Conservation (phyloP, 148 eudicot species). For the Chenopodium quinoa region DNA sequence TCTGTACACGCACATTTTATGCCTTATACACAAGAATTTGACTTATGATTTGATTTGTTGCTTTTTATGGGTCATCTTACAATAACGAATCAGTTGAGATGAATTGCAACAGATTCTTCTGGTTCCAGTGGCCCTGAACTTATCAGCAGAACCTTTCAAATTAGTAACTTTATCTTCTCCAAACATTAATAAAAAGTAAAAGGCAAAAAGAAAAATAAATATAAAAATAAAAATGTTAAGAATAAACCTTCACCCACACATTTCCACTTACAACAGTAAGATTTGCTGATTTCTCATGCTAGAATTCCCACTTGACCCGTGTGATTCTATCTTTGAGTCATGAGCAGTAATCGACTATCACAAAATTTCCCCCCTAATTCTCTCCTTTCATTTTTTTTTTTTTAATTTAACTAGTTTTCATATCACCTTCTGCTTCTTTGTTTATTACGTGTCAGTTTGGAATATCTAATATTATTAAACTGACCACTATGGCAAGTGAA, state of each 20-base stretch:
- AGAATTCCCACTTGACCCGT: not conserved
- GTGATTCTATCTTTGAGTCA: not conserved
- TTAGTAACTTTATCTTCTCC: not conserved
- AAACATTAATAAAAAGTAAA: not conserved
- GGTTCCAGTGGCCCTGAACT: constrained; percentile 27
- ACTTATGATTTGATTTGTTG: constrained; percentile 20
- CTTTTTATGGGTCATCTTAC: constrained; percentile 17
- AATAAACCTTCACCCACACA: not conserved
- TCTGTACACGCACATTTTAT: constrained; percentile 1
- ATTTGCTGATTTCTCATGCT: not conserved
- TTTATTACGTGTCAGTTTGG: not conserved
- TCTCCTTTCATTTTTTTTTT: not conserved
- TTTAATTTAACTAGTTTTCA: not conserved
- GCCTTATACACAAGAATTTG: constrained; percentile 19
- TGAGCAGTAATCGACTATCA: not conserved
- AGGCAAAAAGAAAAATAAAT: not conserved
- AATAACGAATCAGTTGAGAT: constrained; percentile 29
- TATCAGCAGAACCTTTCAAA: constrained; percentile 2
- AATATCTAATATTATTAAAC: not conserved
- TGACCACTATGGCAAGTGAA: not conserved
- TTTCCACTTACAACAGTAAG: not conserved
- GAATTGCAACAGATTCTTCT: constrained; percentile 20
- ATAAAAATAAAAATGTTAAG: not conserved
- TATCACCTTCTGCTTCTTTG: not conserved
- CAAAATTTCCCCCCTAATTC: too few relatives aligned